Conservation (phyloP, 805 yeast species). For the Cyberlindnera mrakii region DNA sequence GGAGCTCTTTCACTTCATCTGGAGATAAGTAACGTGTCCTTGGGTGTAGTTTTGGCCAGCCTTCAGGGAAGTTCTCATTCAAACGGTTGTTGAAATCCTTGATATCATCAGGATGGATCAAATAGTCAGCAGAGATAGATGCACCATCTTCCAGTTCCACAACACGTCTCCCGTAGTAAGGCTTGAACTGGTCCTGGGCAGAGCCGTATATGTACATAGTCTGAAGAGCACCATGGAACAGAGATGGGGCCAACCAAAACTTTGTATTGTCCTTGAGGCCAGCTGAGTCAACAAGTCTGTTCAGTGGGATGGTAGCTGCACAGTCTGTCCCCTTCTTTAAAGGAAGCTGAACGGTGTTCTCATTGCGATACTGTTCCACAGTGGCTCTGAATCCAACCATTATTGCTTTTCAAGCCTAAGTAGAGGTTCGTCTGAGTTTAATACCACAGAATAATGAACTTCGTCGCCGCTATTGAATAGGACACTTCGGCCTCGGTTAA, state of each 20-base stretch:
- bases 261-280: constrained; percentile 41
- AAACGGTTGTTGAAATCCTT: constrained; percentile 28
- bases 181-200: constrained; percentile 44
- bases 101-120: constrained; percentile 30
- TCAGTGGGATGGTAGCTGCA: constrained; percentile 17
- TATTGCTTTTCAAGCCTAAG: background rate
- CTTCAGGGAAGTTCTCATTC: constrained; percentile 39
- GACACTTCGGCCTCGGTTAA: no score
- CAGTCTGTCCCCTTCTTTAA: constrained; percentile 12
- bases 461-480: no score
- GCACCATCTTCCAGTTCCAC: constrained; percentile 61
- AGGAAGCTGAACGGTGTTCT: constrained; percentile 23
- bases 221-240: constrained; percentile 72
- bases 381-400: constrained; percentile 27
- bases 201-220: constrained; percentile 57
- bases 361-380: constrained; percentile 17
- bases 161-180: constrained; percentile 72
- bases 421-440: background rate
- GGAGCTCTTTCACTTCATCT: constrained; percentile 32
- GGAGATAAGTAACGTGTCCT: constrained; percentile 57
- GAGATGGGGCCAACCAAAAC: constrained; percentile 54
- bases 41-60: constrained; percentile 58
- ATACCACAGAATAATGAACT: no score
- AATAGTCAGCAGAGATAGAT: constrained; percentile 70
- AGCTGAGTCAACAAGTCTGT: constrained; percentile 26